These are phyloP conservation scores for Saprolegnia diclina DNA, from an alignment of 352 stramenopile genomes.

Conservation along the genomic window DNA sequence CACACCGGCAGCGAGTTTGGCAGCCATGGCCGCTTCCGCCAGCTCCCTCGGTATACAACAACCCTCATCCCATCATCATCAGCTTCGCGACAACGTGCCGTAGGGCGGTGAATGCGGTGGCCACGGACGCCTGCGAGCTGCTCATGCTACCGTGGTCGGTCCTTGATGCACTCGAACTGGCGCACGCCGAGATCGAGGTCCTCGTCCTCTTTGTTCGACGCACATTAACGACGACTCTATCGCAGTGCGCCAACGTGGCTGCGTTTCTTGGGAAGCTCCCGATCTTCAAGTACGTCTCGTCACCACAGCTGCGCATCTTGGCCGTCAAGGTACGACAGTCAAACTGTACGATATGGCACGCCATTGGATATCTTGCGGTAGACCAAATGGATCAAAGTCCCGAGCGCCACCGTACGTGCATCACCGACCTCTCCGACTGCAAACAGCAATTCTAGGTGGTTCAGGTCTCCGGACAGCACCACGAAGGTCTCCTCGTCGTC, in stretches of 20 bases:
- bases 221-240: no score
- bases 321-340: conserved; percentile 10
- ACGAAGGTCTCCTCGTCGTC: conserved; percentile 22
- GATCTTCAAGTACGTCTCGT: conserved; percentile 5
- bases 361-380: neutral
- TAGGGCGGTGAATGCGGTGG: conserved; percentile 12
- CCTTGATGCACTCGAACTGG: neutral
- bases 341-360: neutral
- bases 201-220: neutral
- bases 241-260: conserved; percentile 12
- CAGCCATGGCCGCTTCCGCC: conserved; percentile 22
- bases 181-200: conserved; percentile 1
- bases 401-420: conserved; percentile 17
- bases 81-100: neutral
- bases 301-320: conserved; percentile 8
- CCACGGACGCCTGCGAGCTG: neutral
- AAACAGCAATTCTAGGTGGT: conserved; percentile 17
- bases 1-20: conserved; percentile 18
- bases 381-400: conserved; percentile 2
- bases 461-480: conserved; percentile 9
- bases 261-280: conserved; percentile 20
- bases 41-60: conserved; percentile 20
- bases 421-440: no score
- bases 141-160: conserved; percentile 15
- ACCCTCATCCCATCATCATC: neutral